Percentiles rank a stretch among this genome's conserved stretches.
These are phyloP conservation scores for Furcasterigmium sp. DNA, from an alignment of 2,329 filamentous ascomycete genomes.

Conservation along the genomic window DNA sequence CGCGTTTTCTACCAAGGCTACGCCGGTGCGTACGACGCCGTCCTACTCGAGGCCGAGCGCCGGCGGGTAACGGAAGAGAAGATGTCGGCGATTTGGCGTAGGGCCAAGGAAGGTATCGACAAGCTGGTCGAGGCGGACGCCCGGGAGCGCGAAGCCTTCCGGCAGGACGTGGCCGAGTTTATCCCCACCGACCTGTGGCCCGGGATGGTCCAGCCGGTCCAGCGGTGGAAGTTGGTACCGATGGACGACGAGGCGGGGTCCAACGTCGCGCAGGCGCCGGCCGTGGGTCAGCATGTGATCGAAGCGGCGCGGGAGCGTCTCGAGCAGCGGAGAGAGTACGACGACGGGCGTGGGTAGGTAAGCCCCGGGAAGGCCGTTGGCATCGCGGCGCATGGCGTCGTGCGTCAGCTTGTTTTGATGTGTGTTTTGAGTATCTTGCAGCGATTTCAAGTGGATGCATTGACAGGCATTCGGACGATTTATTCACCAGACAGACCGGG, in stretches of 20 bases:
- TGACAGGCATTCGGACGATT: too few relatives aligned
- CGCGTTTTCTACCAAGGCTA: slow-evolving; percentile 85
- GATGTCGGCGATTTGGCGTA: slow-evolving; percentile 68
- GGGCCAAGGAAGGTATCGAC: slow-evolving; percentile 72
- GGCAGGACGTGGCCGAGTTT: slow-evolving; percentile 77
- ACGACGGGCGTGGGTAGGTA: too few relatives aligned
- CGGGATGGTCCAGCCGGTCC: slow-evolving; percentile 59
- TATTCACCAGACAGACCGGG: too few relatives aligned
- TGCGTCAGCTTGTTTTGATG: too few relatives aligned
- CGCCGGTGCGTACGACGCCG: slow-evolving; percentile 72
- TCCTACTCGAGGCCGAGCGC: slow-evolving; percentile 79
- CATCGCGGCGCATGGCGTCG: too few relatives aligned
- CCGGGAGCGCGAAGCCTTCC: slow-evolving; percentile 70
- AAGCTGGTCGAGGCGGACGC: slow-evolving; percentile 70
- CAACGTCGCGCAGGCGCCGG: slow-evolving; percentile 4
- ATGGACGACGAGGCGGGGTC: slow-evolving; percentile 22
- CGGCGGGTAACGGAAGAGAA: slow-evolving; percentile 68
- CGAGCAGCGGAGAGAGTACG: neutral
- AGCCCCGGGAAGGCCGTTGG: too few relatives aligned
- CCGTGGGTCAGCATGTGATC: slow-evolving; percentile 5
- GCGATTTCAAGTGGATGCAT: too few relatives aligned
- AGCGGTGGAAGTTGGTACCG: slow-evolving; percentile 43
- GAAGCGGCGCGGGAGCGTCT: neutral
- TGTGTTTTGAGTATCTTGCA: too few relatives aligned
- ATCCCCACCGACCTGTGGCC: slow-evolving; percentile 86